Conservation (phyloP, 1,139 yeast species). For the Pichia sp. region DNA sequence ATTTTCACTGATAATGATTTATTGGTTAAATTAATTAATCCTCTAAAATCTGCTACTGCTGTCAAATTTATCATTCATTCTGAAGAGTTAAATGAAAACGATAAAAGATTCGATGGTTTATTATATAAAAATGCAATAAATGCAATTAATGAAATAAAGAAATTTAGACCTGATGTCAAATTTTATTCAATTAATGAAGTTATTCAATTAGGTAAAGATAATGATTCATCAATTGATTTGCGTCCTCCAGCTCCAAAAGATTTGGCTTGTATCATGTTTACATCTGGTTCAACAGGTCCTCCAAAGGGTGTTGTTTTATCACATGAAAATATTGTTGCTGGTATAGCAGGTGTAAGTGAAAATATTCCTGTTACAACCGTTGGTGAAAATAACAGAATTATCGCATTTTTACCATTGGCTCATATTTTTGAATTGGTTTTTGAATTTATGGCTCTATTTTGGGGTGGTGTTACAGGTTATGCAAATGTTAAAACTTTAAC, state of each 20-base stretch:
- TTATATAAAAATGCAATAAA: conserved; percentile 48
- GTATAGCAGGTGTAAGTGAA: conserved; percentile 73
- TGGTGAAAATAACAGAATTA: conserved; percentile 54
- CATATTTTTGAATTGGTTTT: conserved; percentile 91
- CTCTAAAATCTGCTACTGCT: conserved; percentile 57
- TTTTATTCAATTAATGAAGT: conserved; percentile 64
- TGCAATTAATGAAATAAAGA: conserved; percentile 53
- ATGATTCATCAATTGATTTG: conserved; percentile 30
- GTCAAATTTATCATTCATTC: conserved; percentile 68
- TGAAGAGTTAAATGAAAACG: conserved; percentile 54
- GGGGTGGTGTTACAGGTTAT: conserved; percentile 91
- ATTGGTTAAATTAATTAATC: conserved; percentile 58
- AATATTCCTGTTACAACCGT: conserved; percentile 53
- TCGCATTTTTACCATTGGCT: conserved; percentile 91
- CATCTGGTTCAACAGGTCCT: conserved; percentile 96
- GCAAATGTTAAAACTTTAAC: conserved; percentile 90
- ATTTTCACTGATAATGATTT: conserved; percentile 79
- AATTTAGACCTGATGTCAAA: conserved; percentile 69
- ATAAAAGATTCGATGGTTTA: conserved; percentile 59
- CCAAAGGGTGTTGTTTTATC: conserved; percentile 94
- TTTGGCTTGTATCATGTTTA: conserved; percentile 89
- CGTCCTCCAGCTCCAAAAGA: conserved; percentile 65
- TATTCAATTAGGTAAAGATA: conserved; percentile 51
- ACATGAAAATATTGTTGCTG: conserved; percentile 74
- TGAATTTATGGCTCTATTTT: conserved; percentile 70